Evolutionary conservation across 106 monocot genomes (phyloP), one percentile per base, ranked within the genome.

Genomic region (Acorus gramineus): DNA sequence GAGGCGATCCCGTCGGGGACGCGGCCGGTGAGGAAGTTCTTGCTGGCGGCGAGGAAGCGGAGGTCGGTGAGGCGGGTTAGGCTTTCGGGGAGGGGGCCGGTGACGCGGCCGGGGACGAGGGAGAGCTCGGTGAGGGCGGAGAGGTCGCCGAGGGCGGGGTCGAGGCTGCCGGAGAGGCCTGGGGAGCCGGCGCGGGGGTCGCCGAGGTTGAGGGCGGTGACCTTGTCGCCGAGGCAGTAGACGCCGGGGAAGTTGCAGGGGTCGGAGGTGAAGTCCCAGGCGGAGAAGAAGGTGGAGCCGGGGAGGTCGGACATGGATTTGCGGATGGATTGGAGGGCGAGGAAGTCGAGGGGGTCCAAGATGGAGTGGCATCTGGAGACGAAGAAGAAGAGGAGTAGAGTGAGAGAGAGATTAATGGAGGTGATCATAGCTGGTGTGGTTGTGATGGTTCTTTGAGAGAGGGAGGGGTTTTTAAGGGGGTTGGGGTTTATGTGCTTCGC

Each of bases 201-300:
- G 28, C 86, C 86, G 11, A 86, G 72, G 46, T 77, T 55, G 4
- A 87, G 77, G 2, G 83, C 73, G 57, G 72, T 60, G 28, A 87
- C 86, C 7, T 67, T 66, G 52, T 72, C 62, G 7, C 66, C 68
- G 53, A 68, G 53, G 69, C 86, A 87, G 80, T 77, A 75, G 46
- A 87, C 77, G 9, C 86, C 86, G 3, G 79, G 74, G 71, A 87
- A 87, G 42, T 50, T 60, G 55, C 86, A 87, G 5, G 86, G 86
- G 66, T 87, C 86, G 5, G 71, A 62, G 64, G 86, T 83, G 80
- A 87, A 87, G 71, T 83, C 83, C 86, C 86, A 87, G 7, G 48
- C 50, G 14, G 14, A 28, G 69, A 87, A 80, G 77, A 87, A 87
- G 13, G 42, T 42, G 9, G 86, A 87, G 52, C 86, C 86, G 1